Conservation (phyloP, 306 rosid species). For the Fagus sylvatica region DNA sequence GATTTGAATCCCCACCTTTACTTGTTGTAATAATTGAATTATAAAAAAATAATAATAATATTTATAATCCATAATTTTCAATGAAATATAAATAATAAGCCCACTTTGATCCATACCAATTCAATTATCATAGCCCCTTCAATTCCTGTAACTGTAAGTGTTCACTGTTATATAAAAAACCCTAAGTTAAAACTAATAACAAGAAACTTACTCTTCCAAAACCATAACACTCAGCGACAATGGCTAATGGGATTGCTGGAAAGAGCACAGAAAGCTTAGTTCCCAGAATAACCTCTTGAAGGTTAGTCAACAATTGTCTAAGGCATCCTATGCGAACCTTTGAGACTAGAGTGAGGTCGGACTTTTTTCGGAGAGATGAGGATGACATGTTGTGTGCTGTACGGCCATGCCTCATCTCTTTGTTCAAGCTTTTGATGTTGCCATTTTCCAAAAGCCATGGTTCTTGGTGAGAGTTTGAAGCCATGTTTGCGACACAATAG, state of each 20-base stretch:
- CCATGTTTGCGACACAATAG: constrained; percentile 34
- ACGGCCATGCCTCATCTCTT: constrained; percentile 52
- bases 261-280: constrained; percentile 77
- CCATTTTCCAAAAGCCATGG: constrained; percentile 75
- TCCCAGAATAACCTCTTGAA: constrained; percentile 80
- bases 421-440: constrained; percentile 41
- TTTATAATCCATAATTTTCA: no score
- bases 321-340: constrained; percentile 44
- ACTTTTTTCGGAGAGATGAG: constrained; percentile 68
- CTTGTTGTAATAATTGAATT: no score
- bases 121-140: no score
- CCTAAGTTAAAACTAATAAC: neutral
- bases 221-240: constrained; percentile 46
- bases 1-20: no score
- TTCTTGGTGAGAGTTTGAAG: constrained; percentile 41
- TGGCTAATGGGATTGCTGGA: constrained; percentile 73
- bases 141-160: no score
- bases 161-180: neutral
- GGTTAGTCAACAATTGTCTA: constrained; percentile 43
- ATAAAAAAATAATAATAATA: no score
- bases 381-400: constrained; percentile 82
- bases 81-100: no score
- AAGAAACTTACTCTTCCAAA: constrained; percentile 63
- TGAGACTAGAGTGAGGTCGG: constrained; percentile 55
- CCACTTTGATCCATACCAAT: no score